Conservation (phyloP, 106 monocot species). For the Chionographis japonica region DNA sequence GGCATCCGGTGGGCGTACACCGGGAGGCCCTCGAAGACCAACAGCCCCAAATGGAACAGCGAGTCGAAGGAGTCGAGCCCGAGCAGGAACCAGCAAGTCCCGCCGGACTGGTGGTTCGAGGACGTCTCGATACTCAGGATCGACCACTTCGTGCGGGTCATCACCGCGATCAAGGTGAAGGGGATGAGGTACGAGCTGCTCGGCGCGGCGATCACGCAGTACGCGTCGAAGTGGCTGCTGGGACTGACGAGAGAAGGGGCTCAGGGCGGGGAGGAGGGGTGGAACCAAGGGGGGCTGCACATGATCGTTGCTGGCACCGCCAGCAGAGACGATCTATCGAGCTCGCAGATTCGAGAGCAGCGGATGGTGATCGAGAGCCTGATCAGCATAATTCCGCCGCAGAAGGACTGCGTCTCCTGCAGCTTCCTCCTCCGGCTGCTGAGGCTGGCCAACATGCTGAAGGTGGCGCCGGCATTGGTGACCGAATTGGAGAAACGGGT, state of each 20-base stretch:
- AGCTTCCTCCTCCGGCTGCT: slow-evolving; percentile 68
- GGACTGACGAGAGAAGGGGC: slow-evolving; percentile 36
- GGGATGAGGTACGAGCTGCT: slow-evolving; percentile 78
- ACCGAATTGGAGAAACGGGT: slow-evolving; percentile 92
- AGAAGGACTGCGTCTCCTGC: slow-evolving; percentile 75
- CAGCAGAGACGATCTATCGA: slow-evolving; percentile 18
- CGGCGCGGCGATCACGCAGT: slow-evolving; percentile 73
- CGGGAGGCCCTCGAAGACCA: slow-evolving; percentile 17
- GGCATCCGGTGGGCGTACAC: slow-evolving; percentile 80
- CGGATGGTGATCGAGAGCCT: slow-evolving; percentile 87
- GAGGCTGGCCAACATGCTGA: slow-evolving; percentile 62
- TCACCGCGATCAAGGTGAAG: slow-evolving; percentile 78
- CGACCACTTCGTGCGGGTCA: slow-evolving; percentile 82
- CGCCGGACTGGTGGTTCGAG: slow-evolving; percentile 93
- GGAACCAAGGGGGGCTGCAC: slow-evolving; percentile 45
- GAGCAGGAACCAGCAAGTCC: slow-evolving; percentile 25
- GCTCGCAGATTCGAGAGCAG: slow-evolving; percentile 40
- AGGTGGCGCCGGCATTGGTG: slow-evolving; percentile 79
- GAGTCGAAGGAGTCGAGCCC: slow-evolving; percentile 74
- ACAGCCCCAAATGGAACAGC: slow-evolving; percentile 45
- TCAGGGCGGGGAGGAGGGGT: slow-evolving; percentile 16
- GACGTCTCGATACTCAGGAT: slow-evolving; percentile 77
- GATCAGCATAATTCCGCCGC: slow-evolving; percentile 84
- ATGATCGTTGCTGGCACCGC: slow-evolving; percentile 42
- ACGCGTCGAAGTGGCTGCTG: slow-evolving; percentile 77